Conservation (phyloP, 257 asterid genomes). For the Solanum pennellii region DNA sequence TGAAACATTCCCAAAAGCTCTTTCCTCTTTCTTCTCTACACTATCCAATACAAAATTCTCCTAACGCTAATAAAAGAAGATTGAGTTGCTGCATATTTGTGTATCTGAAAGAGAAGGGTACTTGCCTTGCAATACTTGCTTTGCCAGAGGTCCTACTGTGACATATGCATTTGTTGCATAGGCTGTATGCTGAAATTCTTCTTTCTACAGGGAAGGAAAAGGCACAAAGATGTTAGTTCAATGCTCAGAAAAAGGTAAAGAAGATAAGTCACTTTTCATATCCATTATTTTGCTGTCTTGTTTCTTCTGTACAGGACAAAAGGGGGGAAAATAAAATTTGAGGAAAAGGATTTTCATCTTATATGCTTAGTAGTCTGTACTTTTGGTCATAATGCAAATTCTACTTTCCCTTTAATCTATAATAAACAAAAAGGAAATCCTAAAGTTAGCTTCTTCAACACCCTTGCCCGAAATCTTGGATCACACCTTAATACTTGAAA, state of each 20-base stretch:
- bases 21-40: neutral
- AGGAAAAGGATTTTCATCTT: neutral
- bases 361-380: neutral
- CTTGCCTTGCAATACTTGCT: conserved; percentile 70
- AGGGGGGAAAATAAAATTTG: neutral
- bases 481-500: neutral
- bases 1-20: neutral
- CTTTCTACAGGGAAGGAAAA: conserved; percentile 52
- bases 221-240: neutral
- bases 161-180: conserved; percentile 90
- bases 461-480: neutral
- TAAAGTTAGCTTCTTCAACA: neutral
- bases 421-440: neutral
- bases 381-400: neutral
- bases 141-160: conserved; percentile 69
- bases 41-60: neutral
- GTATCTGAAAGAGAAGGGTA: conserved; percentile 3
- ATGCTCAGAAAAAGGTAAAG: neutral
- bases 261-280: neutral
- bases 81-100: neutral
- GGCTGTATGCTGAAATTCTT: conserved; percentile 96
- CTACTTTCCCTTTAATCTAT: neutral
- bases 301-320: neutral
- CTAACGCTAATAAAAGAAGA: neutral
- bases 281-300: neutral